These are phyloP conservation scores for Staphylotrichum longicolle DNA, from an alignment of 495 filamentous ascomycete genomes.

Conservation along the genomic window DNA sequence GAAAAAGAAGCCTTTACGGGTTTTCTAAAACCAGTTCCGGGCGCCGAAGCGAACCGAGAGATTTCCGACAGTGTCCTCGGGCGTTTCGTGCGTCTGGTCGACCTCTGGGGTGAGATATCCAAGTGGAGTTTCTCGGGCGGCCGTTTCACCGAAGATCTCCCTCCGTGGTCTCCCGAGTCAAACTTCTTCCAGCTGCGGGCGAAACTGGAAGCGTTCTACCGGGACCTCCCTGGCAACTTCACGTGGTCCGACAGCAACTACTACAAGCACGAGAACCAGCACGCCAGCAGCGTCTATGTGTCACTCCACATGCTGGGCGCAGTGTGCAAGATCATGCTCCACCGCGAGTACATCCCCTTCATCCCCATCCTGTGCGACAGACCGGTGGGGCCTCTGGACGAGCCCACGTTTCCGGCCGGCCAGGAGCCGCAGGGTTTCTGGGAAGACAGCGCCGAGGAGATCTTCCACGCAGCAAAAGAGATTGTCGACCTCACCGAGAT, in stretches of 20 bases:
- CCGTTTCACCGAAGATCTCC: constrained; percentile 56
- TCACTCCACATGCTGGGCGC: constrained; percentile 76
- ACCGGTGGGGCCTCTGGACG: constrained; percentile 71
- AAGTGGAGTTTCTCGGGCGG: constrained; percentile 74
- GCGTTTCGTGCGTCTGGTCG: constrained; percentile 72
- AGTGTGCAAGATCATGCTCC: constrained; percentile 73
- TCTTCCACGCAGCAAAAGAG: constrained; percentile 69
- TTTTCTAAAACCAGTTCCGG: constrained; percentile 38
- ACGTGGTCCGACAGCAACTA: constrained; percentile 72
- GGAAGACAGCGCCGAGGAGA: constrained; percentile 68
- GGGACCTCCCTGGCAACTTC: constrained; percentile 64
- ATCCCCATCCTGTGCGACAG: constrained; percentile 67
- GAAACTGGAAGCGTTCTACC: constrained; percentile 64
- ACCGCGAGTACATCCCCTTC: constrained; percentile 80
- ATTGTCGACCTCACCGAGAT: constrained; percentile 74
- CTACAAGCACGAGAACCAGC: constrained; percentile 75
- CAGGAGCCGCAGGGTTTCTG: constrained; percentile 60
- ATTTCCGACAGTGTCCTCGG: constrained; percentile 64
- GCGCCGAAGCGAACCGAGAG: constrained; percentile 33
- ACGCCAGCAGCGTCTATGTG: constrained; percentile 70
- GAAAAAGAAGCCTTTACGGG: constrained; percentile 60
- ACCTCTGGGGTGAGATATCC: constrained; percentile 75
- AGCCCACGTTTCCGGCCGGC: constrained; percentile 58
- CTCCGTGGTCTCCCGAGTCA: constrained; percentile 64
- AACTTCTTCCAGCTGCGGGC: constrained; percentile 59